phyloP scores from a whole-genome alignment of 2,329 filamentous ascomycete genomes.

The Aspergillus calidoustus region DNA sequence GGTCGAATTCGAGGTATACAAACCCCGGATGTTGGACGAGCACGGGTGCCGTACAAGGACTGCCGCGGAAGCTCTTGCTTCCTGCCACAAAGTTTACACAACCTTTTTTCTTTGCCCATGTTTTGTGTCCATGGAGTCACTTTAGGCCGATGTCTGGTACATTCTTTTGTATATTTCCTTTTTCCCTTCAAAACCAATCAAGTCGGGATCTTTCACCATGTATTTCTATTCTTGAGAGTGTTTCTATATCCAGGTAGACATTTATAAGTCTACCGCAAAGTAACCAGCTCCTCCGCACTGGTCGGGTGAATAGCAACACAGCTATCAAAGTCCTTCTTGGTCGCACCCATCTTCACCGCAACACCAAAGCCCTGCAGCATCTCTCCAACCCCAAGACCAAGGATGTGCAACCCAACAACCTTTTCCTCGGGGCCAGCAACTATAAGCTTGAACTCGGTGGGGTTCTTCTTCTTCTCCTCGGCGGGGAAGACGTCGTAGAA shows the following conservation, averaged over 20 bases:
- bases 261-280: conserved; percentile 50
- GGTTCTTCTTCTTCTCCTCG: conserved; percentile 55
- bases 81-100: neutral
- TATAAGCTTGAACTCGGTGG: conserved; percentile 57
- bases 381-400: conserved; percentile 58
- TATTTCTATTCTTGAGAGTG: no score
- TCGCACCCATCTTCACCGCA: conserved; percentile 79
- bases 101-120: neutral
- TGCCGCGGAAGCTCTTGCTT: neutral
- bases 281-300: conserved; percentile 74
- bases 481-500: conserved; percentile 52
- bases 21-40: neutral
- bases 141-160: neutral
- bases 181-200: no score
- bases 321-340: conserved; percentile 75
- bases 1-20: neutral
- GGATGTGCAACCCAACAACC: conserved; percentile 56
- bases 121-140: neutral
- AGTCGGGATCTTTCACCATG: no score
- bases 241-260: neutral
- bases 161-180: neutral
- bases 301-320: conserved; percentile 79
- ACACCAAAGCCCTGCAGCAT: conserved; percentile 79
- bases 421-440: conserved; percentile 55
- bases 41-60: neutral